phyloP scores from a whole-genome alignment of 1,284 basidiomycete species.

The Puccinia novopanici region DNA sequence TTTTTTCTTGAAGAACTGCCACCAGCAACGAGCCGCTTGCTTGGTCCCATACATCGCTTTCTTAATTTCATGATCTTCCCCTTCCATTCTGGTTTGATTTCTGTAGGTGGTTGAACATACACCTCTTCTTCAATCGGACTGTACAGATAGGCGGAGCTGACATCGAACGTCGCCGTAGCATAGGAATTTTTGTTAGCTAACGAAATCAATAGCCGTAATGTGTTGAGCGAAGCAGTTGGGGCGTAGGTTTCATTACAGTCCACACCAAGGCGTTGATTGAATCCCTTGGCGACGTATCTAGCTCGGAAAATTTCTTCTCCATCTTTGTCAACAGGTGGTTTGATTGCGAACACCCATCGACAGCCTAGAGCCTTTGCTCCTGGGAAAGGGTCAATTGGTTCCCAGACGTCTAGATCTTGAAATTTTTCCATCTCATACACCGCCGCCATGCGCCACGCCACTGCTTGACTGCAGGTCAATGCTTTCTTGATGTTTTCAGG shows the following conservation, averaged over 20 bases:
- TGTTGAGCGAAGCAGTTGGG: not conserved
- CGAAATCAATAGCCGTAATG: not conserved
- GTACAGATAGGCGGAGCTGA: slow-evolving; percentile 22
- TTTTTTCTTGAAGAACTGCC: not conserved
- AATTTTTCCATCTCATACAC: not conserved
- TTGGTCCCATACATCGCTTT: slow-evolving; percentile 30
- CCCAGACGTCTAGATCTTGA: slow-evolving; percentile 5
- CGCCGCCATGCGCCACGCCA: not conserved
- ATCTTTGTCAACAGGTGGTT: not conserved
- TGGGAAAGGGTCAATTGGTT: not conserved
- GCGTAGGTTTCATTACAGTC: slow-evolving; percentile 26
- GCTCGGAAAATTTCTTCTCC: not conserved
- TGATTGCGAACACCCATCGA: slow-evolving; percentile 22
- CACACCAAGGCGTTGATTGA: not conserved
- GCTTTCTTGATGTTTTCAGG: not conserved
- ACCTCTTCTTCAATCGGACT: no score
- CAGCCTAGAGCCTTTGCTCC: not conserved
- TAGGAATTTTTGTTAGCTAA: not conserved
- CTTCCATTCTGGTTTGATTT: no score
- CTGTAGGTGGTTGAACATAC: no score
- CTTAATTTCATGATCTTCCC: no score
- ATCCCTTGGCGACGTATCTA: slow-evolving; percentile 15
- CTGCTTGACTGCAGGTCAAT: not conserved
- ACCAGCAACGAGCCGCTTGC: slow-evolving; percentile 23
- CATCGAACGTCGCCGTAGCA: not conserved